Conservation (phyloP, 352 stramenopile species). For the Saprolegnia parasitica region DNA sequence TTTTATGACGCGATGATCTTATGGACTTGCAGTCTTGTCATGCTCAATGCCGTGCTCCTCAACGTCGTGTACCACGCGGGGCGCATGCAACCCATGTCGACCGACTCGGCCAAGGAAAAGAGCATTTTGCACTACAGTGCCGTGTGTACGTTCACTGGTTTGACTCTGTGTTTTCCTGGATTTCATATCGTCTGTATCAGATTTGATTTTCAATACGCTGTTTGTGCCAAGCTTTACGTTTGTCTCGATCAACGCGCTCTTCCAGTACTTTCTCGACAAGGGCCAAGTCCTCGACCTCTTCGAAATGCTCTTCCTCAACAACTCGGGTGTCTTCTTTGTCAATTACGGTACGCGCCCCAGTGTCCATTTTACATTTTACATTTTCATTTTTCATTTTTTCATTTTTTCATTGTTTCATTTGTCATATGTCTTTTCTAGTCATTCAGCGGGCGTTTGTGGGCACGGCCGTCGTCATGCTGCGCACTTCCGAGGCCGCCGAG, state of each 20-base stretch:
- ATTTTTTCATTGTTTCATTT: constrained; percentile 87
- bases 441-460: constrained; percentile 79
- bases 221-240: constrained; percentile 82
- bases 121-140: constrained; percentile 73
- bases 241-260: constrained; percentile 78
- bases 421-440: constrained; percentile 60
- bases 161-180: background rate
- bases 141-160: constrained; percentile 11
- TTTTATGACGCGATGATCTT: background rate
- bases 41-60: constrained; percentile 82
- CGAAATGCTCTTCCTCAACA: constrained; percentile 79
- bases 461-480: constrained; percentile 66
- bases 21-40: constrained; percentile 83
- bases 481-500: constrained; percentile 62
- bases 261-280: constrained; percentile 70
- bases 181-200: background rate
- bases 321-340: constrained; percentile 86
- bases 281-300: constrained; percentile 32
- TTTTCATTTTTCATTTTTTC: background rate
- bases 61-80: constrained; percentile 78
- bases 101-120: constrained; percentile 78
- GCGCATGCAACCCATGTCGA: constrained; percentile 78
- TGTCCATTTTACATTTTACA: background rate
- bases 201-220: constrained; percentile 86
- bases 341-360: constrained; percentile 61